A percentile compares a stretch with the other conserved stretches of the same genome.
These are phyloP conservation scores for Plasmodium malariae DNA, from an alignment of 169 alveolate genomes.

Conservation along the genomic window DNA sequence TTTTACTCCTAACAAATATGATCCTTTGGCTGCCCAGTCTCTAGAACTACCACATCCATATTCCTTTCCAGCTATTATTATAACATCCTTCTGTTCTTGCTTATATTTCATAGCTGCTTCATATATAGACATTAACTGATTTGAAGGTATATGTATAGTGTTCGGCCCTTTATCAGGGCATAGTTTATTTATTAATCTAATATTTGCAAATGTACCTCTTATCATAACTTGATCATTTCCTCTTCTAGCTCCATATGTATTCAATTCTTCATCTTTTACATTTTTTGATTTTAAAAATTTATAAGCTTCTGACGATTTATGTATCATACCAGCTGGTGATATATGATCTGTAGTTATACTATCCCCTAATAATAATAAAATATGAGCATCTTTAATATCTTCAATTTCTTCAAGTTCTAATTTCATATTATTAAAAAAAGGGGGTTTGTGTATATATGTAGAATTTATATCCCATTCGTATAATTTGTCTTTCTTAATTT, in stretches of 20 bases:
- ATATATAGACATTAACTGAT: conserved; percentile 90
- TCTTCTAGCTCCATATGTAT: conserved; percentile 97
- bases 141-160: conserved; percentile 93
- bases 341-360: conserved; percentile 98
- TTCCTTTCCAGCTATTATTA: conserved; percentile 95
- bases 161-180: conserved; percentile 94
- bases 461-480: conserved; percentile 94
- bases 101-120: conserved; percentile 93
- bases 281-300: conserved; percentile 89
- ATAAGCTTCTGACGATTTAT: conserved; percentile 96
- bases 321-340: conserved; percentile 98
- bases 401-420: conserved; percentile 58
- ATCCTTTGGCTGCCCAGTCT: conserved; percentile 99
- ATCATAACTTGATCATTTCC: conserved; percentile 98
- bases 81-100: conserved; percentile 76
- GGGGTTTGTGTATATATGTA: conserved; percentile 97
- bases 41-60: conserved; percentile 97
- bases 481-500: conserved; percentile 90
- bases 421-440: conserved; percentile 91
- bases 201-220: conserved; percentile 98
- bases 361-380: conserved; percentile 92
- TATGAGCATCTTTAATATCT: conserved; percentile 84
- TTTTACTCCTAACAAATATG: conserved; percentile 94
- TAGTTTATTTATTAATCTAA: conserved; percentile 94
- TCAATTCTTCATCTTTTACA: conserved; percentile 93